Evolutionary conservation across 495 filamentous ascomycete species (phyloP).

Genomic region (Aspergillus funiculosus): DNA sequence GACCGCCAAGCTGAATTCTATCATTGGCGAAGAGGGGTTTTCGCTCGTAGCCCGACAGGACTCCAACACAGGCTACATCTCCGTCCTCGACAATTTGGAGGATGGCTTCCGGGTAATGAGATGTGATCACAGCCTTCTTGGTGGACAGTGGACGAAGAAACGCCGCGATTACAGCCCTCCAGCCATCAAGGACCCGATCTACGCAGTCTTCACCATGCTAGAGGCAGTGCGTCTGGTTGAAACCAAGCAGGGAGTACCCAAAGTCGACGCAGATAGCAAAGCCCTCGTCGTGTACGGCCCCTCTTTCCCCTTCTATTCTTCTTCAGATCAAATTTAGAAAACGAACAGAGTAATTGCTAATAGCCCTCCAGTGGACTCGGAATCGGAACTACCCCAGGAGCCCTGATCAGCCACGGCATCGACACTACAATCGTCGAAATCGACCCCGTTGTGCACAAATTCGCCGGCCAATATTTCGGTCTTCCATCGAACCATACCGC

Average conservation of each 20-base stretch:
- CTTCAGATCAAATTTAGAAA: neutral
- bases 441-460: conserved; percentile 80
- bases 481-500: conserved; percentile 72
- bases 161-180: conserved; percentile 37
- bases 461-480: conserved; percentile 75
- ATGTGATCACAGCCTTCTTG: conserved; percentile 89
- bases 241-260: conserved; percentile 38
- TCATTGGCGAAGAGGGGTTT: conserved; percentile 46
- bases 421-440: conserved; percentile 91
- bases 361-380: conserved; percentile 65
- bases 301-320: neutral
- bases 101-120: conserved; percentile 75
- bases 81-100: conserved; percentile 68
- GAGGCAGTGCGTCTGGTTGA: conserved; percentile 83
- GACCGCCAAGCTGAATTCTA: conserved; percentile 55
- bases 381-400: conserved; percentile 83
- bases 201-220: conserved; percentile 85
- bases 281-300: conserved; percentile 70
- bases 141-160: conserved; percentile 72
- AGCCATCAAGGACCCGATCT: conserved; percentile 71
- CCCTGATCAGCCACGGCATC: conserved; percentile 81
- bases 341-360: neutral
- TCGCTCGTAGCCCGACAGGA: conserved; percentile 72
- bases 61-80: conserved; percentile 85
- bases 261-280: conserved; percentile 59